Evolutionary conservation across 208 protist species (phyloP).

Genomic region (Acanthamoeba rhysodes): DNA sequence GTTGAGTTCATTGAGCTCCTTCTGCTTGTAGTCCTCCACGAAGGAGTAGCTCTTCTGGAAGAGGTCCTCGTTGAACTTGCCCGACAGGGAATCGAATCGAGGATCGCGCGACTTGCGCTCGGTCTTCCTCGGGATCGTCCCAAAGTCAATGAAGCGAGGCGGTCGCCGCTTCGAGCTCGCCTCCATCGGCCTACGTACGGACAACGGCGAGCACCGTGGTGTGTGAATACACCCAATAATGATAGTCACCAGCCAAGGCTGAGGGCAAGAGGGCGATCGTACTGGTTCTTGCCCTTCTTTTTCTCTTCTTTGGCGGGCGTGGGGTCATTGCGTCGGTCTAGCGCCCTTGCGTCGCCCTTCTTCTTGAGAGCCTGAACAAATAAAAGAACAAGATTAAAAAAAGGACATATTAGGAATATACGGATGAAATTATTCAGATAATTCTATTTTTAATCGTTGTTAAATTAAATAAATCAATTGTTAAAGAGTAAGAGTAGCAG

Average conservation of each 20-base stretch:
- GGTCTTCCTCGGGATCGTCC: background rate
- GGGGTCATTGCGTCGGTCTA: background rate
- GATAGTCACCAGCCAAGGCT: no score
- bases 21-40: conserved; percentile 25
- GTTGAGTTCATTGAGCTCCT: background rate
- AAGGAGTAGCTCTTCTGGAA: conserved; percentile 34
- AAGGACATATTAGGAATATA: background rate
- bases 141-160: background rate
- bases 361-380: background rate
- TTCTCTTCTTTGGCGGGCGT: background rate
- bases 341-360: background rate
- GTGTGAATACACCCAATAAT: background rate
- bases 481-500: no score
- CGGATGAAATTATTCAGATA: no score
- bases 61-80: conserved; percentile 66
- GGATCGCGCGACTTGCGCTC: conserved; percentile 13
- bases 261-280: background rate
- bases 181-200: background rate
- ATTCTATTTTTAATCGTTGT: no score
- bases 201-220: no score
- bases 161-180: conserved; percentile 45
- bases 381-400: background rate
- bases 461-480: background rate
- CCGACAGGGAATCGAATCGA: conserved; percentile 18
- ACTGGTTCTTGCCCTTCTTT: conserved; percentile 34